These are phyloP conservation scores for Aspergillus ustus DNA, from an alignment of 2,329 filamentous ascomycete species.

Conservation along the genomic window DNA sequence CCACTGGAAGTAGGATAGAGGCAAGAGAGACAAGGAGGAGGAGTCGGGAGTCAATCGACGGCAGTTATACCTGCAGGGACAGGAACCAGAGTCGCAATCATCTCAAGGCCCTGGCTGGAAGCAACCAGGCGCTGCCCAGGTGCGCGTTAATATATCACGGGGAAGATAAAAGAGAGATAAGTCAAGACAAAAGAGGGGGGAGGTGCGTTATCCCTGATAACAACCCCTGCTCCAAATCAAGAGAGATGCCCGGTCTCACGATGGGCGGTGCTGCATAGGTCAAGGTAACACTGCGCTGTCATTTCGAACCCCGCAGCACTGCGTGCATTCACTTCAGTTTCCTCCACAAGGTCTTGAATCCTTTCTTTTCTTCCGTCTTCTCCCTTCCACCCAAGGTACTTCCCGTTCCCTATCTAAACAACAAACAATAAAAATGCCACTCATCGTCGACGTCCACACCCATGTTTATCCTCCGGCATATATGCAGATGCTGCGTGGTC, in stretches of 20 bases:
- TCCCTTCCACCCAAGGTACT: neutral
- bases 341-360: neutral
- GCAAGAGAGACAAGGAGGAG: neutral
- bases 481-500: slow-evolving; percentile 60
- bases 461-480: slow-evolving; percentile 67
- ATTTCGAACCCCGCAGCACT: neutral
- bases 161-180: neutral
- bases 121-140: neutral
- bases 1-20: neutral
- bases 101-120: neutral
- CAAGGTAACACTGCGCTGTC: neutral
- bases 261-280: neutral
- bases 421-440: slow-evolving; percentile 37
- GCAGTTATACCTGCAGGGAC: slow-evolving; percentile 1
- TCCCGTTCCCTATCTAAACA: neutral
- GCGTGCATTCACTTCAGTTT: neutral
- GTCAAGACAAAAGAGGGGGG: neutral
- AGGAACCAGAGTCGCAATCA: neutral
- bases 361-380: neutral
- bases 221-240: neutral
- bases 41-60: neutral
- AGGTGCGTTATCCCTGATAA: slow-evolving; percentile 8
- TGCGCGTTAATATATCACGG: neutral
- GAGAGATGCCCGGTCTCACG: neutral
- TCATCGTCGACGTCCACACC: slow-evolving; percentile 65